Conservation (phyloP, 2,329 filamentous ascomycete species). For the Colletotrichum plurivorum region DNA sequence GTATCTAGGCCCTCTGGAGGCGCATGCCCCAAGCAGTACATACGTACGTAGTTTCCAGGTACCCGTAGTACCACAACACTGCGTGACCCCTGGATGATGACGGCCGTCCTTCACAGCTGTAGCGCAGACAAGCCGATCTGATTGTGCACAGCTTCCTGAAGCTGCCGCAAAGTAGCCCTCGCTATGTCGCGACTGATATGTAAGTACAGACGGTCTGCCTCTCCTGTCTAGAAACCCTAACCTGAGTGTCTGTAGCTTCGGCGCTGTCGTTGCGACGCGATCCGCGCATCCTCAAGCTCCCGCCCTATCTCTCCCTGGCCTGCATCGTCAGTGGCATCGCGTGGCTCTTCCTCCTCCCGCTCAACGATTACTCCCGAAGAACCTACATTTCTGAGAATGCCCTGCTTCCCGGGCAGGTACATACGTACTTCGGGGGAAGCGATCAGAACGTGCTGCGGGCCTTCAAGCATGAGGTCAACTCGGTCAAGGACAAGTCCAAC, state of each 20-base stretch:
- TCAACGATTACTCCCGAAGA: conserved; percentile 89
- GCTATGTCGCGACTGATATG: conserved; percentile 69
- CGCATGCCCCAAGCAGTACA: too few relatives aligned
- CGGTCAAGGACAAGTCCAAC: conserved; percentile 68
- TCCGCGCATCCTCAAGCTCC: conserved; percentile 84
- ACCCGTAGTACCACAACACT: too few relatives aligned
- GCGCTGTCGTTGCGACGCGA: conserved; percentile 82
- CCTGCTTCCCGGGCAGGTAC: conserved; percentile 93
- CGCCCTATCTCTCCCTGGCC: conserved; percentile 88
- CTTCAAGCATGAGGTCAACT: conserved; percentile 86
- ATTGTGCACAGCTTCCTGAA: conserved; percentile 25
- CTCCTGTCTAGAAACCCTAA: conserved; percentile 23
- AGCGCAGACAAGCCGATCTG: conserved; percentile 24
- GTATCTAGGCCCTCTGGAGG: too few relatives aligned
- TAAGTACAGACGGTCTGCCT: conserved; percentile 50
- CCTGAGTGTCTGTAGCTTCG: conserved; percentile 62
- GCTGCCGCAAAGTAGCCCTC: conserved; percentile 27
- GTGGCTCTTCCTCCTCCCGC: conserved; percentile 91
- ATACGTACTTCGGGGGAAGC: conserved; percentile 97
- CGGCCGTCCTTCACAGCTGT: conserved; percentile 7
- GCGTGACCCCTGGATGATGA: conserved; percentile 26
- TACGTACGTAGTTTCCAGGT: too few relatives aligned
- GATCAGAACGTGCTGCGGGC: conserved; percentile 96
- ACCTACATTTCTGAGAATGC: conserved; percentile 99
- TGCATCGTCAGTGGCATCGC: conserved; percentile 88